phyloP scores from a whole-genome alignment of 345 rosid genomes.

The Iberis pinnata region DNA sequence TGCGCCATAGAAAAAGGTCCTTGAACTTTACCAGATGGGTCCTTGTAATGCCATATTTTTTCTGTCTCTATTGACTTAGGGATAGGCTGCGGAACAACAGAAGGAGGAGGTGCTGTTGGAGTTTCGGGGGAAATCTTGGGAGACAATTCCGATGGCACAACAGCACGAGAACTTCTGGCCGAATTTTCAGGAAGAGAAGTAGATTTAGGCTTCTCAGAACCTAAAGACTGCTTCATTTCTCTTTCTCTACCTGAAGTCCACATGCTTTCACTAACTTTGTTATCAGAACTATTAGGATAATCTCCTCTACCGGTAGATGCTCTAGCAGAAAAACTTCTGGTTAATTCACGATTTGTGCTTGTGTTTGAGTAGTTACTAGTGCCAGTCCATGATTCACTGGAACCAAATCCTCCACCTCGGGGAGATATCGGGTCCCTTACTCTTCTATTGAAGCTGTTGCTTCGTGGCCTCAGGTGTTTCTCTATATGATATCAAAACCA shows the following conservation, averaged over 20 bases:
- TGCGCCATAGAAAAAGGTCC: slow-evolving; percentile 95
- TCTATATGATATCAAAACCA: slow-evolving; percentile 42
- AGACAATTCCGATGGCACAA: slow-evolving; percentile 37
- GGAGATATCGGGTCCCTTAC: slow-evolving; percentile 79
- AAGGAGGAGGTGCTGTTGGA: slow-evolving; percentile 33
- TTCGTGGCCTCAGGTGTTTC: slow-evolving; percentile 46
- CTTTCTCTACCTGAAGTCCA: slow-evolving; percentile 56
- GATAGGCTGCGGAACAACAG: slow-evolving; percentile 34
- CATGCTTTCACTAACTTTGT: slow-evolving; percentile 40
- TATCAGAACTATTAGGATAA: slow-evolving; percentile 47
- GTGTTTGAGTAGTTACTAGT: slow-evolving; percentile 44
- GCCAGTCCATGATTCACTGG: slow-evolving; percentile 64
- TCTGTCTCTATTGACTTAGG: slow-evolving; percentile 63
- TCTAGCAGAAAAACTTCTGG: slow-evolving; percentile 58
- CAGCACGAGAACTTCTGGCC: slow-evolving; percentile 34
- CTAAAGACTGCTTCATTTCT: slow-evolving; percentile 43
- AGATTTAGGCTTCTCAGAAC: slow-evolving; percentile 53
- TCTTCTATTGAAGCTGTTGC: slow-evolving; percentile 60
- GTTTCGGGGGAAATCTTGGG: slow-evolving; percentile 41
- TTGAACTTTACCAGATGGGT: slow-evolving; percentile 92
- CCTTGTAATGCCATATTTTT: slow-evolving; percentile 87
- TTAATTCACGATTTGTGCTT: slow-evolving; percentile 48
- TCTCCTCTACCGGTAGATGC: slow-evolving; percentile 50
- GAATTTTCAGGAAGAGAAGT: slow-evolving; percentile 39
- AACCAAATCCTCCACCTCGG: slow-evolving; percentile 47